Conservation (phyloP, 495 filamentous ascomycete genomes). For the Neurospora sp. region DNA sequence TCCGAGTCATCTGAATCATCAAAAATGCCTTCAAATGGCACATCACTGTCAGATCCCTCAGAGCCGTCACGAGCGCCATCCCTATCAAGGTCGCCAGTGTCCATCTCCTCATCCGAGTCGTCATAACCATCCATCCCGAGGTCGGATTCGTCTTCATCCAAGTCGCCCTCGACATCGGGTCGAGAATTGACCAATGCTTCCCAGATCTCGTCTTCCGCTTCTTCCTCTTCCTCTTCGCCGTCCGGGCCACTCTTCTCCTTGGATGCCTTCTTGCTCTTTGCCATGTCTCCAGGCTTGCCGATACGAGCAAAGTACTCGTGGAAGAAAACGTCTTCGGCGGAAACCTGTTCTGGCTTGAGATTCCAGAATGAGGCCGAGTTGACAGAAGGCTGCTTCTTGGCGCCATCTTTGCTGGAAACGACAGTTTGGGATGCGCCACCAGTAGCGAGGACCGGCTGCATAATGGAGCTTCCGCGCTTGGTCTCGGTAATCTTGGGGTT, state of each 20-base stretch:
- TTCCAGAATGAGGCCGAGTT: conserved; percentile 91
- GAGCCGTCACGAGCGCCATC: conserved; percentile 30
- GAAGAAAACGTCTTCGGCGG: conserved; percentile 93
- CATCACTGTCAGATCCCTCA: conserved; percentile 31
- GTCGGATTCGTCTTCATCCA: conserved; percentile 37
- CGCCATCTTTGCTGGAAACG: conserved; percentile 42
- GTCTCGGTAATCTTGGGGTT: conserved; percentile 62
- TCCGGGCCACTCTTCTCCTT: conserved; percentile 22
- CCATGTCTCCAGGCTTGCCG: conserved; percentile 49
- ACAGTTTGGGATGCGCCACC: conserved; percentile 54
- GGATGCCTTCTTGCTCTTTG: conserved; percentile 47
- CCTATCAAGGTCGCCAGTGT: conserved; percentile 17
- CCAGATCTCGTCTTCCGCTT: conserved; percentile 76
- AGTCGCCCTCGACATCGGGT: conserved; percentile 49
- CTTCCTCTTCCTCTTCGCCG: conserved; percentile 32
- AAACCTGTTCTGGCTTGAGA: conserved; percentile 73
- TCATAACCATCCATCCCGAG: conserved; percentile 43
- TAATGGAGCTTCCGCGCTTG: conserved; percentile 72
- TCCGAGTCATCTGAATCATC: conserved; percentile 33
- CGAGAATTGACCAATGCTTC: conserved; percentile 63
- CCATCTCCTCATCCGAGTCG: conserved; percentile 35
- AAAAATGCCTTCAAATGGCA: conserved; percentile 28
- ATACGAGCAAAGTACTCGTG: conserved; percentile 85
- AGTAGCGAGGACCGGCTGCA: conserved; percentile 77
- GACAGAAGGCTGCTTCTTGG: conserved; percentile 45